Evolutionary conservation across 768 basidiomycete species (phyloP).

Genomic region (Hypholoma sublateritium): DNA sequence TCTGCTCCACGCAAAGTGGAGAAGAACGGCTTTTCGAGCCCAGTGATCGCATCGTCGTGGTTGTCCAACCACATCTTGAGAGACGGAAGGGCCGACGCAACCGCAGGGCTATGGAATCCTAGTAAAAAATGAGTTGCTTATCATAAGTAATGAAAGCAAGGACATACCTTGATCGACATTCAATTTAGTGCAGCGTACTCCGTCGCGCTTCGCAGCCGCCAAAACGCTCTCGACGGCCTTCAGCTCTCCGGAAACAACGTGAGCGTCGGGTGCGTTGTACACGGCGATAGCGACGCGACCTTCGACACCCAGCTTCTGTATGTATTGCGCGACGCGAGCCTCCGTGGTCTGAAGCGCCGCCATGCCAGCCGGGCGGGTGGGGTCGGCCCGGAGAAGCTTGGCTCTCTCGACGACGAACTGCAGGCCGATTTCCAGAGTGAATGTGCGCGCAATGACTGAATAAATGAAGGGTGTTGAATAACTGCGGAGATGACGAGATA

Average conservation of each 20-base stretch:
- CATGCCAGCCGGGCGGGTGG: slow-evolving; percentile 30
- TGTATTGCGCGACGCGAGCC: slow-evolving; percentile 20
- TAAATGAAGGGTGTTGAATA: background rate
- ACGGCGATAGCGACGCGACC: slow-evolving; percentile 28
- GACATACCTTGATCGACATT: slow-evolving; percentile 32
- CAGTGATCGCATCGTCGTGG: slow-evolving; percentile 15
- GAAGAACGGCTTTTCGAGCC: slow-evolving; percentile 27
- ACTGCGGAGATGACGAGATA: background rate
- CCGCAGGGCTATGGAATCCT: slow-evolving; percentile 37
- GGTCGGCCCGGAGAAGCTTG: slow-evolving; percentile 25
- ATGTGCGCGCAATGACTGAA: slow-evolving; percentile 27
- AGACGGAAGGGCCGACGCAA: slow-evolving; percentile 25
- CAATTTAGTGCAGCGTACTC: slow-evolving; percentile 25
- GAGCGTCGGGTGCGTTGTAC: slow-evolving; percentile 25
- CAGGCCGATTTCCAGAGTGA: slow-evolving; percentile 27
- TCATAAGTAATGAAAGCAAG: too few relatives aligned
- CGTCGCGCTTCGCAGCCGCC: slow-evolving; percentile 25
- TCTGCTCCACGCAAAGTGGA: slow-evolving; percentile 29
- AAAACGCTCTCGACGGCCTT: slow-evolving; percentile 25
- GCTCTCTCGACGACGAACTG: slow-evolving; percentile 30
- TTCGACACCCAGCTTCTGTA: slow-evolving; percentile 20
- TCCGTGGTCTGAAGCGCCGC: slow-evolving; percentile 28
- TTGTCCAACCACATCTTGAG: slow-evolving; percentile 28
- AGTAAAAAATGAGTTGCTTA: background rate
- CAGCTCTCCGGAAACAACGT: slow-evolving; percentile 30